Base-by-base conservation (phyloP, 2,329 filamentous ascomycete species). In the Nemania serpens region DNA sequence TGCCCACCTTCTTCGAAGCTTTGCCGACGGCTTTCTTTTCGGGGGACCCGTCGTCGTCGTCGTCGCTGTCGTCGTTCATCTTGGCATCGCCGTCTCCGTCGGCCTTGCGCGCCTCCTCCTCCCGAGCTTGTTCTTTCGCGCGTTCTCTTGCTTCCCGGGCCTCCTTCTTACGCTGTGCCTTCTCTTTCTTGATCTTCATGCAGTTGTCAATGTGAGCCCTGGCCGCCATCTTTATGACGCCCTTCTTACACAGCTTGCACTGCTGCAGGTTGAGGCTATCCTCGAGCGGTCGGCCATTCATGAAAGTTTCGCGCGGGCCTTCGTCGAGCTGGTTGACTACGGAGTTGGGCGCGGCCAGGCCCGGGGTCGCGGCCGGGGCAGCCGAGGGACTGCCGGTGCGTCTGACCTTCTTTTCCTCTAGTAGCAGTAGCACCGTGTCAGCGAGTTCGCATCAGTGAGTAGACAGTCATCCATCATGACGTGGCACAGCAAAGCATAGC, bases 231-330 rank as follows among this genome's bases (percentile, higher is more conserved):
- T 89, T 90, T 13, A 95, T 81, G 12, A 97, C 85, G 53, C 90
- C 90, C 70, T 96, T 93, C 77, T 95, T 97, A 79, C 94, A 99
- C 74, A 96, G 92, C 74, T 95, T 97, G 83, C 94, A 99, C 67
- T 90, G 84, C 52, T 95, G 88, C 10, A 91, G 84, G 65, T 96
- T 91, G 11, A 90, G 85, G 58, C 82, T 82, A 71, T 97, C 93
- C 69, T 93, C 88, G 67, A 96, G 83, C 0, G 93, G 92, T 59
- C 89, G 87, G 63, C 92, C 91, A 48, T 89, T 93, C 3, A 87
- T 82, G 75, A 97, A 97, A 4, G 90, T 90, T 62, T 91, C 87
- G 68, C 90, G 85, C 13, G 91, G 87, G 63, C 82, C 85, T 62
- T 93, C 88, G 69, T 96, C 91, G 53, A 97, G 84, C 55, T 86